A percentile compares a stretch with the other conserved stretches of the same genome.
Conservation (phyloP, 2,329 filamentous ascomycete genomes). For the Exophiala sp. region DNA sequence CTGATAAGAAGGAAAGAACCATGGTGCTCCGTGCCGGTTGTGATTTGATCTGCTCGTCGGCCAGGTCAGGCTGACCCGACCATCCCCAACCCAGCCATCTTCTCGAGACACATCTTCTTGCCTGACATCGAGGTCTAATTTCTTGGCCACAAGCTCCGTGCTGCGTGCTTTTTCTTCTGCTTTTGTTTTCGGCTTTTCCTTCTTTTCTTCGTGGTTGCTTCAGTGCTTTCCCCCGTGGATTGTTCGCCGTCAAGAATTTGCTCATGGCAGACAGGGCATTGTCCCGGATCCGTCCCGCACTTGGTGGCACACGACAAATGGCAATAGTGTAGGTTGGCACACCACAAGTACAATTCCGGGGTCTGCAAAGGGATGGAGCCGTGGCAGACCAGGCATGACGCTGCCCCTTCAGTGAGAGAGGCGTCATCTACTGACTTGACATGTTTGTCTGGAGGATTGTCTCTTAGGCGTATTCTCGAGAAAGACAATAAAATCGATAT, state of each 20-base stretch:
- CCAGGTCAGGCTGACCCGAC: neutral
- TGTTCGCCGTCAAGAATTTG: neutral
- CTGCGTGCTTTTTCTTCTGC: neutral
- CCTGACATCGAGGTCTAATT: neutral
- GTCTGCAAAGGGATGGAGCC: neutral
- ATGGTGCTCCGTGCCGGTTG: neutral
- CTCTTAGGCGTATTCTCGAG: neutral
- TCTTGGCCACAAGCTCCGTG: neutral
- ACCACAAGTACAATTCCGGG: neutral
- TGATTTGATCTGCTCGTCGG: neutral
- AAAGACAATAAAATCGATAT: neutral
- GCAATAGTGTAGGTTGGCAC: constrained; percentile 2
- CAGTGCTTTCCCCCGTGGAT: too few relatives aligned
- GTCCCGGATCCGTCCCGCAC: neutral
- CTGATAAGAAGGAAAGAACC: neutral
- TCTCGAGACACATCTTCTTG: neutral
- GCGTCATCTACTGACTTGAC: neutral
- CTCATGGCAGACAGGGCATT: constrained; percentile 1
- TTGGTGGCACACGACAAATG: neutral
- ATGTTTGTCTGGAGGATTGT: neutral
- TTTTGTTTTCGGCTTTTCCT: constrained; percentile 2
- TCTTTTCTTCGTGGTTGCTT: neutral
- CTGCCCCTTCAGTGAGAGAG: neutral
- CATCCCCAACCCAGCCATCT: neutral
- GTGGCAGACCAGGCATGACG: neutral